Evolutionary conservation across 2,329 filamentous ascomycete species (phyloP), one percentile per base, ranked within the genome.

Genomic region (Claviceps spartinae): DNA sequence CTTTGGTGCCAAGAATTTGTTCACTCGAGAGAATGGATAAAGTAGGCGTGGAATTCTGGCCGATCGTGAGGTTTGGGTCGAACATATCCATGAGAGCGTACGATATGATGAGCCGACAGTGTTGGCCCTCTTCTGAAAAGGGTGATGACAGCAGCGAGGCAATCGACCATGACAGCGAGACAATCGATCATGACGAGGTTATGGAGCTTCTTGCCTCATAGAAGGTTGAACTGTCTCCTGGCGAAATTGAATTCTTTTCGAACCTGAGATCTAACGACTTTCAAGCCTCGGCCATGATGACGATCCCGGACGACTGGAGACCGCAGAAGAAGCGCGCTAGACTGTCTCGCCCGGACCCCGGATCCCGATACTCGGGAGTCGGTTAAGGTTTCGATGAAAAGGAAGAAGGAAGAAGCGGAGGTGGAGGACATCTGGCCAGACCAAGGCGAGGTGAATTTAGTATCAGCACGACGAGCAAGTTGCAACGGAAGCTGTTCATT

Each of bases 161-260:
- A 22, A 22, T 22, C 22, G 22, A 22, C 22, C 4, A 71, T 14
- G 69, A 71, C 40, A 68, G 67, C 45, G 67, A 69, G 0, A 65
- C 66, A 0, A 70, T 71, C 5, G 67, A 30, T 2, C 26, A 30
- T 9, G 26, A 30, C 9, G 26, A 30, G 26, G 8, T 9, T 9
- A 3, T 30, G 26, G 26, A 30, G 26, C 8, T 30, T 30, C 26
- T 30, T 30, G 26, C 26, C 26, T 55, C 57, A 13, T 56, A 52
- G 3, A 62, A 62, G 9, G 52, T 57, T n/a, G 53, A 56, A 18
- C 18, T 45, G 36, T 11, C 34, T 5, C 20, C 22, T 20, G 43
- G 38, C 7, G 47, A 44, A 8, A 9, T 14, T 6, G 55, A 34
- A 26, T 36, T 38, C 13, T 52, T 49, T 50, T 51, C 53, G 7